Percentiles rank a stretch among this genome's conserved stretches.
phyloP scores from a whole-genome alignment of 306 rosid species.

The Gastrolobium villosum region DNA sequence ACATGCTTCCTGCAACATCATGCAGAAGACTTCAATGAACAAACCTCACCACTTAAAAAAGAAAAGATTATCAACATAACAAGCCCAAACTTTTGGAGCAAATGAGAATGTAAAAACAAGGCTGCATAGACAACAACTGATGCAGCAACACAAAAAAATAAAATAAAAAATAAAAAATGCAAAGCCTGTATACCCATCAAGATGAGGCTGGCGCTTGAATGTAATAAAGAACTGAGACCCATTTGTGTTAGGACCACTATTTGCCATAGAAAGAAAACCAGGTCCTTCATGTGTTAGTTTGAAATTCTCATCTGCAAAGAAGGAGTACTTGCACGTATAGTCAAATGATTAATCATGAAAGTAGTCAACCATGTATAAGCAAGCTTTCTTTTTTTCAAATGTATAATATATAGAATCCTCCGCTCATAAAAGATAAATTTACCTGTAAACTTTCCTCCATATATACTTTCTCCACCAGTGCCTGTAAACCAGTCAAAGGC shows the following conservation, averaged over 20 bases:
- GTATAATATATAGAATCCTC: slow-evolving; percentile 30
- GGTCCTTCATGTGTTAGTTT: slow-evolving; percentile 82
- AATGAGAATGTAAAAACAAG: slow-evolving; percentile 27
- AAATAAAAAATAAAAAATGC: slow-evolving; percentile 30
- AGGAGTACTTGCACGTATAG: slow-evolving; percentile 33
- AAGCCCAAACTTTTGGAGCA: slow-evolving; percentile 15
- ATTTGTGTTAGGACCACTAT: slow-evolving; percentile 93
- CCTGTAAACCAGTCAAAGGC: slow-evolving; percentile 73
- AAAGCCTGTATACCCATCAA: slow-evolving; percentile 75
- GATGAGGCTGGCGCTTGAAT: slow-evolving; percentile 91
- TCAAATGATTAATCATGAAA: slow-evolving; percentile 46
- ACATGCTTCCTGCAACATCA: slow-evolving; percentile 85
- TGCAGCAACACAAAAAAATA: not conserved
- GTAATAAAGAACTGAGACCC: slow-evolving; percentile 96
- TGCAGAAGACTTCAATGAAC: slow-evolving; percentile 21
- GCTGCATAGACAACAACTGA: not conserved
- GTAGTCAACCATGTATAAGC: slow-evolving; percentile 22
- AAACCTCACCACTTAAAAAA: slow-evolving; percentile 11
- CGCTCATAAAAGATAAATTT: slow-evolving; percentile 38
- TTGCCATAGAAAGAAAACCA: slow-evolving; percentile 97
- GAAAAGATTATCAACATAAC: not conserved
- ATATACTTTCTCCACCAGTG: slow-evolving; percentile 97
- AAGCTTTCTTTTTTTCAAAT: not conserved
- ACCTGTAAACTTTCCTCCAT: slow-evolving; percentile 98
- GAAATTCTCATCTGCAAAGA: slow-evolving; percentile 89